Base-by-base conservation (phyloP, 176 grass and related monocot species). In the Oryza brachyantha region DNA sequence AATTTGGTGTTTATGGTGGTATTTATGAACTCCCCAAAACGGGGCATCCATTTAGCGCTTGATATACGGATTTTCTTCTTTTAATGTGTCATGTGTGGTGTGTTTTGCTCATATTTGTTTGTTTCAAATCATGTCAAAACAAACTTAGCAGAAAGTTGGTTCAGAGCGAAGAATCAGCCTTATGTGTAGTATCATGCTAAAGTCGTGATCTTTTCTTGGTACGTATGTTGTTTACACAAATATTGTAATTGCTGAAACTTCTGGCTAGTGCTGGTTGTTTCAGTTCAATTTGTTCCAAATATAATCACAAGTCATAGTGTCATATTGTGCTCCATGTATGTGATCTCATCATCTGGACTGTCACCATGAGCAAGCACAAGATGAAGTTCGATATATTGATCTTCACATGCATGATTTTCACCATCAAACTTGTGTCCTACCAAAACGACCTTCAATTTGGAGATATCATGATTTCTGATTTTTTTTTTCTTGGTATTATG, bases 401-500 rank as follows among this genome's bases (percentile, higher is more conserved):
- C 45, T 48, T 48, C 45, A 48, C 45, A 48, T 54, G 10, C 50
- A 21, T 26, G 29, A 19, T 52, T 48, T n/a, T n/a, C n/a, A n/a
- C n/a, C n/a, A n/a, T n/a, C n/a, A n/a, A n/a, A 63, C 17, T 54
- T 32, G 0, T 61, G 0, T 70, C 1, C 54, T 43, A 57, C 55
- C 13, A 32, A 55, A 68, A 13, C 25, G 64, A 55, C 39, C 27
- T 64, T 31, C 54, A 32, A 34, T 27, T 76, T 57, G 41, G 84
- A 61, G 39, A 3, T 26, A 70, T 27, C 13, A 35, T 70, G 63
- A 58, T 61, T 78, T 28, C 43, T 67, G 38, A 66, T 67, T 2
- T 66, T 13, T 66, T 13, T 81, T 71, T 43, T 50, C 61, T 11
- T 63, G 34, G 34, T 75, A 34, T 74, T 76, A 19, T 85, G 85